phyloP scores from a whole-genome alignment of 2,329 filamentous ascomycete species.

The Drechslerella dactyloides region DNA sequence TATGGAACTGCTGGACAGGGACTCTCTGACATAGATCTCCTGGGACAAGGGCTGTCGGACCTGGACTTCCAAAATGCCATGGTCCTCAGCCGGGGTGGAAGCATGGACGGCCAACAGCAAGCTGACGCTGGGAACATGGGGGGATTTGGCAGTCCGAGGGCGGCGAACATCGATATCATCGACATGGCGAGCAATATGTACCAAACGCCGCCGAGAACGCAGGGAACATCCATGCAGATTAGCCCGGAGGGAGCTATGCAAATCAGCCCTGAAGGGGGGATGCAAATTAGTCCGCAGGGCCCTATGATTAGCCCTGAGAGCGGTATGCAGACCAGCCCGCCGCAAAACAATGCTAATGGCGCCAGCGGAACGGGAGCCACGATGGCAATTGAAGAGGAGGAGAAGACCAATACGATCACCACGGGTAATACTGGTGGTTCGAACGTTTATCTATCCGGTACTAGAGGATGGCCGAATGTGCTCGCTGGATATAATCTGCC shows the following conservation, averaged over 20 bases:
- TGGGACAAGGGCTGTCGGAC: not conserved
- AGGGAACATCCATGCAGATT: not conserved
- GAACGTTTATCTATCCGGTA: too few species aligned
- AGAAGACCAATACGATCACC: too few species aligned
- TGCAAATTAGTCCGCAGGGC: slow-evolving; percentile 3
- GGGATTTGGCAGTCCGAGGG: not conserved
- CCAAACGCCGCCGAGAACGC: not conserved
- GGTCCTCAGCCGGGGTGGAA: not conserved
- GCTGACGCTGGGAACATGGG: not conserved
- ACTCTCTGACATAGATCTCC: not conserved
- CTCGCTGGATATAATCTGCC: too few species aligned
- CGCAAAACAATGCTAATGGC: too few species aligned
- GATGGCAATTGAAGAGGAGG: too few species aligned
- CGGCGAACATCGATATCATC: not conserved
- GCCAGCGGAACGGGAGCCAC: too few species aligned
- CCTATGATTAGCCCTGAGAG: not conserved
- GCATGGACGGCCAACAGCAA: not conserved
- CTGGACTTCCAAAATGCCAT: not conserved
- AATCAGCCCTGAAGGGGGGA: not conserved
- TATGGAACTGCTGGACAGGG: too few species aligned
- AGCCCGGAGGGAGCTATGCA: not conserved
- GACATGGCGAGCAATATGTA: not conserved
- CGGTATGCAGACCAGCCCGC: not conserved
- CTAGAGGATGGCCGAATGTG: too few species aligned
- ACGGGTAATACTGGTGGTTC: too few species aligned